These are phyloP conservation scores for Aureoboletus auriporus DNA, from an alignment of 768 basidiomycete species.

Conservation along the genomic window DNA sequence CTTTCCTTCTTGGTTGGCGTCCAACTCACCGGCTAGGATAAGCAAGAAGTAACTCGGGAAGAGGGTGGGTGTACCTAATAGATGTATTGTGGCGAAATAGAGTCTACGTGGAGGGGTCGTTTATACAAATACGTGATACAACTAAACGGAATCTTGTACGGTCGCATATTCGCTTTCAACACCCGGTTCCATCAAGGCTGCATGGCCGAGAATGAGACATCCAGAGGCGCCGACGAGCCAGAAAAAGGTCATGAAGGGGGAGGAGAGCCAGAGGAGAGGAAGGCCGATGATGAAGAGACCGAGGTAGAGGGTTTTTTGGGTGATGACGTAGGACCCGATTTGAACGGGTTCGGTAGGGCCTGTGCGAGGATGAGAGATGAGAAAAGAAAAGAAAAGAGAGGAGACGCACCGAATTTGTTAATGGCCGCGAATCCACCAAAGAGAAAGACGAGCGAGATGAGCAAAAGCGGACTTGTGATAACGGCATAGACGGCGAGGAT, in stretches of 20 bases:
- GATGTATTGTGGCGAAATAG: not conserved
- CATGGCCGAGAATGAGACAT: slow-evolving; percentile 83
- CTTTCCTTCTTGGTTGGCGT: too few species aligned
- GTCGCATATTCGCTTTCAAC: slow-evolving; percentile 88
- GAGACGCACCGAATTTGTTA: slow-evolving; percentile 75
- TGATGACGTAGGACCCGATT: slow-evolving; percentile 74
- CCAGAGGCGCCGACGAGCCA: slow-evolving; percentile 90
- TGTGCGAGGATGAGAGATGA: not conserved
- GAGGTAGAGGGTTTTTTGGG: slow-evolving; percentile 87
- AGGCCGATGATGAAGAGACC: slow-evolving; percentile 89
- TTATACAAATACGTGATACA: too few species aligned
- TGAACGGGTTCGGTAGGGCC: slow-evolving; percentile 70
- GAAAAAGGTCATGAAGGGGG: slow-evolving; percentile 82
- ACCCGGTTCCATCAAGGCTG: slow-evolving; percentile 87
- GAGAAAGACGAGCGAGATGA: slow-evolving; percentile 83
- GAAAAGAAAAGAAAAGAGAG: not conserved
- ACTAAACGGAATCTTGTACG: slow-evolving; percentile 66
- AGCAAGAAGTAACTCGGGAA: too few species aligned
- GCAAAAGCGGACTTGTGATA: slow-evolving; percentile 76
- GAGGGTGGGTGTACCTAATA: not conserved
- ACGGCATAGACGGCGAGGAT: slow-evolving; percentile 81
- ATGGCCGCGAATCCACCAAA: slow-evolving; percentile 88
- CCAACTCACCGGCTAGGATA: too few species aligned
- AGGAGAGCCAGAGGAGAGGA: slow-evolving; percentile 77
- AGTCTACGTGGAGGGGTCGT: too few species aligned